Conservation (phyloP, 768 basidiomycete species). For the Harrya chromipes region DNA sequence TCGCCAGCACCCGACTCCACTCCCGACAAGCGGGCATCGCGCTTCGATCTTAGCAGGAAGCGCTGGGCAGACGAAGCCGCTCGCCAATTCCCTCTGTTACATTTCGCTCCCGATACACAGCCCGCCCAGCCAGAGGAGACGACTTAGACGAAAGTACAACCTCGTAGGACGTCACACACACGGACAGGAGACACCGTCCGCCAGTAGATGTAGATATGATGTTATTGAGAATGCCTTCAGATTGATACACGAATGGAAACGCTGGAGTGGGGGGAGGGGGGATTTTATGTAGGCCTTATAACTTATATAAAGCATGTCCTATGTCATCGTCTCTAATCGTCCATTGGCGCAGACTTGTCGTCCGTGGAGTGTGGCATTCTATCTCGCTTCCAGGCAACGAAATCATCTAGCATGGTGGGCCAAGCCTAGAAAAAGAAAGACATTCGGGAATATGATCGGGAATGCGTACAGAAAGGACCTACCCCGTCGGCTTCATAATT, state of each 20-base stretch:
- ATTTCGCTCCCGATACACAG: conserved; percentile 17
- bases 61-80: conserved; percentile 7
- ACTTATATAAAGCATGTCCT: conserved; percentile 9
- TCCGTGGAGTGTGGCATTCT: conserved; percentile 11
- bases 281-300: conserved; percentile 15
- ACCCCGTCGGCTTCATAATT: conserved; percentile 80
- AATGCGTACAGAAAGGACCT: conserved; percentile 23
- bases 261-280: conserved; percentile 9
- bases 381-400: conserved; percentile 61
- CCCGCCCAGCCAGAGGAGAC: not conserved
- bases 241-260: conserved; percentile 6
- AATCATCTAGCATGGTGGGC: conserved; percentile 81
- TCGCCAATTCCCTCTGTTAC: conserved; percentile 16
- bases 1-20: not conserved
- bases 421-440: conserved; percentile 52
- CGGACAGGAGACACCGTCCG: not conserved
- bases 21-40: conserved; percentile 12
- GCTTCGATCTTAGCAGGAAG: conserved; percentile 24
- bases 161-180: not conserved
- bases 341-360: not conserved
- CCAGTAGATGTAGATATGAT: not conserved
- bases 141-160: not conserved
- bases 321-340: conserved; percentile 5
- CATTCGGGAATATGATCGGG: not conserved
- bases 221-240: not conserved